phyloP scores from a whole-genome alignment of 441 rosid species.

The Brassica balearica region DNA sequence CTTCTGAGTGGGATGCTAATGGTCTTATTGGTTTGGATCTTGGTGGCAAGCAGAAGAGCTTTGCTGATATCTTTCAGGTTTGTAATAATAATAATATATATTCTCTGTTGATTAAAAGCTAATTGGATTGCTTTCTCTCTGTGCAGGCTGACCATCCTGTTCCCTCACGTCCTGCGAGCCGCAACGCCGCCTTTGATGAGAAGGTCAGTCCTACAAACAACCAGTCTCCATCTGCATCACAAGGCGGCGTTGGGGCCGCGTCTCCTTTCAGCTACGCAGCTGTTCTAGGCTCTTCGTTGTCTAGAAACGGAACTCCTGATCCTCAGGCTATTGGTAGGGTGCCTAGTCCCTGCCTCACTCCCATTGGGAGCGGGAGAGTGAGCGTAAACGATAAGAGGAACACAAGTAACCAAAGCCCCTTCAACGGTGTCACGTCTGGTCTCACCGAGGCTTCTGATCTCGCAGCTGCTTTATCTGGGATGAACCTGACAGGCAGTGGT shows the following conservation, averaged over 20 bases:
- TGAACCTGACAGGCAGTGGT: constrained; percentile 64
- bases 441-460: constrained; percentile 62
- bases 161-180: constrained; percentile 93
- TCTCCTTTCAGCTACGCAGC: constrained; percentile 82
- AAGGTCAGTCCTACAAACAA: constrained; percentile 33
- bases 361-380: constrained; percentile 82
- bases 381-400: constrained; percentile 70
- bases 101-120: no score
- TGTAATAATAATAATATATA: neutral
- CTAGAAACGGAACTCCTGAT: constrained; percentile 90
- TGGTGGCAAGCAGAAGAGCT: constrained; percentile 81
- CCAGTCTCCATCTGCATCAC: constrained; percentile 61
- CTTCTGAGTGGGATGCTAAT: constrained; percentile 68
- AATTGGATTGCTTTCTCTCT: neutral
- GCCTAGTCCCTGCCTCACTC: constrained; percentile 88
- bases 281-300: constrained; percentile 78
- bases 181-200: constrained; percentile 70
- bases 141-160: constrained; percentile 72
- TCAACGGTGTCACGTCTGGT: constrained; percentile 61
- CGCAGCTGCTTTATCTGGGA: constrained; percentile 67
- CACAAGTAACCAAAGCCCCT: constrained; percentile 54
- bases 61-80: constrained; percentile 93
- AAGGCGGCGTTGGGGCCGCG: constrained; percentile 55
- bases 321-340: constrained; percentile 78
- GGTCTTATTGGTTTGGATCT: constrained; percentile 88